A percentile compares a stretch with the other conserved stretches of the same genome.
Evolutionary conservation across 2,329 filamentous ascomycete species (phyloP).

Genomic region (Sclerotinia trifoliorum): DNA sequence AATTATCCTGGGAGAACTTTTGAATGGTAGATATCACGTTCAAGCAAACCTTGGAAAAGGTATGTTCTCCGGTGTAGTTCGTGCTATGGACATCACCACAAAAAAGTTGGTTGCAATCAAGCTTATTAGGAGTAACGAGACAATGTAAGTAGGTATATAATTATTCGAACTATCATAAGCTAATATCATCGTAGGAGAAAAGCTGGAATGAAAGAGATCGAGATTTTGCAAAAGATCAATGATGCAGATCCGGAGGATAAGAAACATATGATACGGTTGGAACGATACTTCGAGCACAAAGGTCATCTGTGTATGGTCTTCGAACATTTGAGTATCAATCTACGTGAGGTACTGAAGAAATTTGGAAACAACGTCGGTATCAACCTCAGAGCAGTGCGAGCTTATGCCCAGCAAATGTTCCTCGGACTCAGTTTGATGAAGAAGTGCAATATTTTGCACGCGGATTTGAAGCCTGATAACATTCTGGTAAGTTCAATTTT

Average conservation of each 20-base stretch:
- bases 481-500: constrained; percentile 57
- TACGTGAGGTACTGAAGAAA: constrained; percentile 92
- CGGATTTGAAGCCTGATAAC: constrained; percentile 97
- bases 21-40: constrained; percentile 87
- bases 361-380: constrained; percentile 94
- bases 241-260: constrained; percentile 83
- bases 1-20: constrained; percentile 84
- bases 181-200: constrained; percentile 56
- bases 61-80: constrained; percentile 95
- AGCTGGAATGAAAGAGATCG: constrained; percentile 90
- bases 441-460: constrained; percentile 90
- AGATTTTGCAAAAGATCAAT: constrained; percentile 84
- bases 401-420: constrained; percentile 94
- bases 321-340: constrained; percentile 88
- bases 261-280: constrained; percentile 86
- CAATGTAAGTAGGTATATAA: constrained; percentile 53
- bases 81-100: constrained; percentile 74
- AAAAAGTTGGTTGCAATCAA: constrained; percentile 89
- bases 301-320: constrained; percentile 96
- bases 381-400: constrained; percentile 80
- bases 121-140: constrained; percentile 95
- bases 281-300: constrained; percentile 89
- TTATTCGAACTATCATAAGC: constrained; percentile 22
- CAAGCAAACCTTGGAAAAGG: constrained; percentile 85
- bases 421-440: constrained; percentile 82